Evolutionary conservation across 2,329 filamentous ascomycete genomes (phyloP).

Genomic region (Penicillium sp.): DNA sequence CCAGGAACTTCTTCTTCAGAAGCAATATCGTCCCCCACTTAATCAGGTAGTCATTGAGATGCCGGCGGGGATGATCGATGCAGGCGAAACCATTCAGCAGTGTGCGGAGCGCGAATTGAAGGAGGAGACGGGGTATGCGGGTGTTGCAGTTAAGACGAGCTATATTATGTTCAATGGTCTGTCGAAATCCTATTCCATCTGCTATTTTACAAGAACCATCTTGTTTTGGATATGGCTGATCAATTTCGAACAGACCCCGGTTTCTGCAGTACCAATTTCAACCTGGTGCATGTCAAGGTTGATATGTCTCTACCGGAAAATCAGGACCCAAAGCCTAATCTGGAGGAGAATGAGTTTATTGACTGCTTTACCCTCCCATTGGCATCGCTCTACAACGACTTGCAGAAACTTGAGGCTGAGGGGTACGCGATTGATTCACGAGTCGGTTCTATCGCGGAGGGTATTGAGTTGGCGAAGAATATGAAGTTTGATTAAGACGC

Average conservation of each 20-base stretch:
- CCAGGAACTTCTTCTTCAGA: slow-evolving; percentile 55
- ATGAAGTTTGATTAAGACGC: slow-evolving; percentile 25
- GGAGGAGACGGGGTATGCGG: slow-evolving; percentile 68
- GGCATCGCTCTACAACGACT: slow-evolving; percentile 66
- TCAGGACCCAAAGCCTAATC: slow-evolving; percentile 67
- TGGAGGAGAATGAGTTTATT: slow-evolving; percentile 83
- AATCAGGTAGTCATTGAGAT: slow-evolving; percentile 63
- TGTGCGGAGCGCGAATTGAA: slow-evolving; percentile 62
- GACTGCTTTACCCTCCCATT: slow-evolving; percentile 75
- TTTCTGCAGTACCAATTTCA: slow-evolving; percentile 55
- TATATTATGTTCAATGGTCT: slow-evolving; percentile 50
- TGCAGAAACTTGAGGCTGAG: slow-evolving; percentile 67
- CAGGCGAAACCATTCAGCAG: slow-evolving; percentile 58
- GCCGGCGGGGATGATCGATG: slow-evolving; percentile 63
- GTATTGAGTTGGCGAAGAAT: slow-evolving; percentile 71
- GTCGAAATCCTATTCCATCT: background rate
- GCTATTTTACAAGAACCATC: too few species aligned
- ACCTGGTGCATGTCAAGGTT: slow-evolving; percentile 70
- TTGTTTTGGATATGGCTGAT: background rate
- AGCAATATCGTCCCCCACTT: slow-evolving; percentile 64
- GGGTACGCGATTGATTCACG: slow-evolving; percentile 80
- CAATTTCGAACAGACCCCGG: slow-evolving; percentile 45
- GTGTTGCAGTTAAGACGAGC: slow-evolving; percentile 43
- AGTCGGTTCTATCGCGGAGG: slow-evolving; percentile 77
- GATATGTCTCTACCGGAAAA: slow-evolving; percentile 73